phyloP scores from a whole-genome alignment of 768 basidiomycete species.

The Lactarius vividus region DNA sequence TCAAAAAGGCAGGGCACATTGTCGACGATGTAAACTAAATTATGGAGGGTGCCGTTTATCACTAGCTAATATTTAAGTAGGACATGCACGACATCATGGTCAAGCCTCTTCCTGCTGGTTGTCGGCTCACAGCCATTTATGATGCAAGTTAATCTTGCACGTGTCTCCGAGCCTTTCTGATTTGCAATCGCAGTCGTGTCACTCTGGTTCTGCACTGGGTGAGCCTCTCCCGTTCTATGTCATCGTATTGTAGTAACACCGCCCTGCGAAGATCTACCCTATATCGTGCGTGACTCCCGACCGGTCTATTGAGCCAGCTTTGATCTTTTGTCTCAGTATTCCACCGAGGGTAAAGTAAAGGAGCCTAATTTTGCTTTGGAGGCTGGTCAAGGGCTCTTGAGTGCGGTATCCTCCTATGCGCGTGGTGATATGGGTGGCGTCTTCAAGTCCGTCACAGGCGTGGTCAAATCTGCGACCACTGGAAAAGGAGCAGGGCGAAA shows the following conservation, averaged over 20 bases:
- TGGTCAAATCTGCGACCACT: constrained; percentile 76
- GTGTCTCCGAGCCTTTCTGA: constrained; percentile 16
- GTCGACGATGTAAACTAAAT: constrained; percentile 59
- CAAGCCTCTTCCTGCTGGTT: constrained; percentile 58
- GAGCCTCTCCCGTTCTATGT: constrained; percentile 4
- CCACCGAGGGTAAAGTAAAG: constrained; percentile 93
- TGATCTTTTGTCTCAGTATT: constrained; percentile 54
- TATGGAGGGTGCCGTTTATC: background rate
- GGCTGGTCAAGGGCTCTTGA: constrained; percentile 84
- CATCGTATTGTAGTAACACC: background rate
- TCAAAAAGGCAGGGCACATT: constrained; percentile 71
- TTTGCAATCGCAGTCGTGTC: constrained; percentile 39
- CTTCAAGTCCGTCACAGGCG: constrained; percentile 65
- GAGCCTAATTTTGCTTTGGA: constrained; percentile 87
- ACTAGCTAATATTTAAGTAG: constrained; percentile 30
- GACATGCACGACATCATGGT: constrained; percentile 47
- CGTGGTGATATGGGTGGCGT: constrained; percentile 79
- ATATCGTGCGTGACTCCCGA: constrained; percentile 29
- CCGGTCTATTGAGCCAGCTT: background rate
- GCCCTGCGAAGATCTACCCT: constrained; percentile 37
- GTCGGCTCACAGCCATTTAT: constrained; percentile 62
- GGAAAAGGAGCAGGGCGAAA: constrained; percentile 57
- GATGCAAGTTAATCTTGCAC: constrained; percentile 41
- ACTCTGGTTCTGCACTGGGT: constrained; percentile 48
- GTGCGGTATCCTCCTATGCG: constrained; percentile 72